Conservation (phyloP, 176 grass and related monocot species). For the Carex myosuroides region DNA sequence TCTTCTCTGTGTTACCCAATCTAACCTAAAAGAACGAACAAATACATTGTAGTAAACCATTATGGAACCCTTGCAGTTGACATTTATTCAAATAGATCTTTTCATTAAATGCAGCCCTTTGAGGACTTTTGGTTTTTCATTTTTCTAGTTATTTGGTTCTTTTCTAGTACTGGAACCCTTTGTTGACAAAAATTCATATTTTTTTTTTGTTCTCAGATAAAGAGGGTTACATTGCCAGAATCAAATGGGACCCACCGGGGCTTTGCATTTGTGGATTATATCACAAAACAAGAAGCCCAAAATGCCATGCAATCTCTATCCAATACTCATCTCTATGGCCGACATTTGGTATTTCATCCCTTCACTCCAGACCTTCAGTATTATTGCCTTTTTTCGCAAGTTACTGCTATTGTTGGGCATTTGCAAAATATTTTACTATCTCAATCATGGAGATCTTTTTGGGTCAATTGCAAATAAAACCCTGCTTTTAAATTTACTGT, state of each 20-base stretch:
- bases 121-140: neutral
- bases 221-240: slow-evolving; percentile 76
- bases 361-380: neutral
- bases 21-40: neutral
- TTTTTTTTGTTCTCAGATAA: slow-evolving; percentile 44
- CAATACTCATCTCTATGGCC: slow-evolving; percentile 84
- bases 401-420: neutral
- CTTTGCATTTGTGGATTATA: slow-evolving; percentile 81
- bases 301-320: slow-evolving; percentile 65
- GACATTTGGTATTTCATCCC: slow-evolving; percentile 56
- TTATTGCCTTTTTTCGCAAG: neutral
- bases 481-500: neutral
- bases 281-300: slow-evolving; percentile 89
- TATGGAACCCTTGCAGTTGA: neutral
- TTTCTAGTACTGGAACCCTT: neutral
- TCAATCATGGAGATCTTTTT: neutral
- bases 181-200: neutral
- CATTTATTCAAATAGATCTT: neutral
- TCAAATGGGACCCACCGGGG: slow-evolving; percentile 71
- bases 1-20: neutral
- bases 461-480: slow-evolving; percentile 2
- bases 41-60: neutral
- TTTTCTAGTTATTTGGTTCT: neutral
- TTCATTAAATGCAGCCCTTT: neutral
- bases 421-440: neutral